A percentile compares a stretch with the other conserved stretches of the same genome.
These are phyloP conservation scores for Phanerochaete sordida DNA, from an alignment of 768 basidiomycete genomes.

Conservation along the genomic window DNA sequence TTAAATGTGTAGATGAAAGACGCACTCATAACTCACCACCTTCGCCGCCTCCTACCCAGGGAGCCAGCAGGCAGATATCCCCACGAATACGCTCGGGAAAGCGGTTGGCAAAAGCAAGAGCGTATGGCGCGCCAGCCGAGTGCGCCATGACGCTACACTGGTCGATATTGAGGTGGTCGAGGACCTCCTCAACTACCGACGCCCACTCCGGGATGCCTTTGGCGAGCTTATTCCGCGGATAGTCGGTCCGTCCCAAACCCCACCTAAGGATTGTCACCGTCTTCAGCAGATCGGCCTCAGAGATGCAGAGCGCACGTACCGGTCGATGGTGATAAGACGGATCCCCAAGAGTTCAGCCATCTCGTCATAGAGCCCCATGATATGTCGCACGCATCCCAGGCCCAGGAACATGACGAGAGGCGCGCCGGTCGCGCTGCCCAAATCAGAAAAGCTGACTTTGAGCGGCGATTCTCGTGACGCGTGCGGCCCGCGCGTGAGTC, in stretches of 20 bases:
- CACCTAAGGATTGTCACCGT: slow-evolving; percentile 47
- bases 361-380: slow-evolving; percentile 95
- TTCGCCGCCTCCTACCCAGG: slow-evolving; percentile 94
- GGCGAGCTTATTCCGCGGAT: slow-evolving; percentile 55
- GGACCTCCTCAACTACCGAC: slow-evolving; percentile 83
- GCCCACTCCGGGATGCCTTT: slow-evolving; percentile 91
- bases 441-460: slow-evolving; percentile 88
- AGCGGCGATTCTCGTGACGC: slow-evolving; percentile 71
- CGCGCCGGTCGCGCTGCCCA: slow-evolving; percentile 80
- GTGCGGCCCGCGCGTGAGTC: slow-evolving; percentile 76
- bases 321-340: slow-evolving; percentile 90
- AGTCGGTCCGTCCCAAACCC: slow-evolving; percentile 89
- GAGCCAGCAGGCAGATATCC: slow-evolving; percentile 84
- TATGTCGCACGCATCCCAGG: slow-evolving; percentile 89
- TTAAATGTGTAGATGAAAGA: background rate
- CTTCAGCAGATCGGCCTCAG: background rate
- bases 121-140: slow-evolving; percentile 94
- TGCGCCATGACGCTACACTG: slow-evolving; percentile 92
- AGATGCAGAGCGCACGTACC: slow-evolving; percentile 41
- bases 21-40: slow-evolving; percentile 54
- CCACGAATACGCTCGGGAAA: slow-evolving; percentile 75
- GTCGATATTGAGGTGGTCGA: slow-evolving; percentile 73
- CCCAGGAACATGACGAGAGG: slow-evolving; percentile 93
- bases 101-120: slow-evolving; percentile 80
- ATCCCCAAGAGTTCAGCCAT: slow-evolving; percentile 87